Conservation (phyloP, 2,329 filamentous ascomycete genomes). For the Raffaelea arxii region DNA sequence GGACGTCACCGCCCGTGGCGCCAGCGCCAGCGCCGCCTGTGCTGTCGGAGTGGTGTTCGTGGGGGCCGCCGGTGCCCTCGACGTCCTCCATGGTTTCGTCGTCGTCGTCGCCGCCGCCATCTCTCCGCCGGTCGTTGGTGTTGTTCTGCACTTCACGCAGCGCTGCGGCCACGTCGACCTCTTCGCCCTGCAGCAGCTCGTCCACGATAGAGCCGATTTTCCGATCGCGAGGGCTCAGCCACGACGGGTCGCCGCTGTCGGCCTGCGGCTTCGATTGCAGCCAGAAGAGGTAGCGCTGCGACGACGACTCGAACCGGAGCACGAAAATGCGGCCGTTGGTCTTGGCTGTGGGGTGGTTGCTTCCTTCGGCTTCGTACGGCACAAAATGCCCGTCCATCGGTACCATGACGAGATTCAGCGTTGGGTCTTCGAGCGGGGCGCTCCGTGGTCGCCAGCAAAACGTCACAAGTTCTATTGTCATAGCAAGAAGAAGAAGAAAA, state of each 20-base stretch:
- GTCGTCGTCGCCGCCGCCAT: slow-evolving; percentile 53
- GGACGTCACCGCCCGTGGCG: slow-evolving; percentile 83
- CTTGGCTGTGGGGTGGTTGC: slow-evolving; percentile 48
- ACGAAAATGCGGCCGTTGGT: slow-evolving; percentile 86
- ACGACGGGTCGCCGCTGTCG: slow-evolving; percentile 57
- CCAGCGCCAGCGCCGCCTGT: slow-evolving; percentile 76
- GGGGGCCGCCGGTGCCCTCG: slow-evolving; percentile 52
- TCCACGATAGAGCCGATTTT: slow-evolving; percentile 87
- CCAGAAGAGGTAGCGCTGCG: slow-evolving; percentile 90
- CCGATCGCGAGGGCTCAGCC: slow-evolving; percentile 75
- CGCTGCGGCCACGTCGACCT: slow-evolving; percentile 68
- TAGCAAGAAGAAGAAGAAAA: not conserved
- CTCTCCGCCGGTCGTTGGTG: slow-evolving; percentile 30
- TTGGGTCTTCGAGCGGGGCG: slow-evolving; percentile 60
- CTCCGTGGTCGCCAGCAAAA: slow-evolving; percentile 92
- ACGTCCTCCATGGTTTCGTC: slow-evolving; percentile 75
- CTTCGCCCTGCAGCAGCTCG: slow-evolving; percentile 74
- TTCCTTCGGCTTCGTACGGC: slow-evolving; percentile 58
- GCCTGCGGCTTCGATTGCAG: slow-evolving; percentile 82
- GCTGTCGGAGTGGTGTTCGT: slow-evolving; percentile 45
- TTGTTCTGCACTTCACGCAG: slow-evolving; percentile 51
- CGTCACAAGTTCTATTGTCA: slow-evolving; percentile 64
- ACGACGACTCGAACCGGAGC: slow-evolving; percentile 88
- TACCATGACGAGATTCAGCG: slow-evolving; percentile 89
- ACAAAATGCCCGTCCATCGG: slow-evolving; percentile 80